Evolutionary conservation across 352 stramenopile genomes (phyloP).

Genomic region (Globisporangium paddicum): DNA sequence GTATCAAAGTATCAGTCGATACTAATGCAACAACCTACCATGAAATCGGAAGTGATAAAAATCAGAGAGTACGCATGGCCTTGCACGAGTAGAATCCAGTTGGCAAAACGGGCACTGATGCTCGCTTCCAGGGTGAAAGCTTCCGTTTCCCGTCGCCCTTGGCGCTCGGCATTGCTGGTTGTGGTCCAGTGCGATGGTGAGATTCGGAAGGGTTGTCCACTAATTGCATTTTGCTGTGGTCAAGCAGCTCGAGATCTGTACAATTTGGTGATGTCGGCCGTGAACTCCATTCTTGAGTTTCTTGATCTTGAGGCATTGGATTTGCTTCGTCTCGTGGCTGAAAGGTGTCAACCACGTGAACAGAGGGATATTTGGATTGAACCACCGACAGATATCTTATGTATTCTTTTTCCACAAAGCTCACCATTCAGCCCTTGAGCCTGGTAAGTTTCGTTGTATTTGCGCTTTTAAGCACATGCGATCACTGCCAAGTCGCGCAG

Average conservation of each 20-base stretch:
- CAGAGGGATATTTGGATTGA: too few relatives aligned
- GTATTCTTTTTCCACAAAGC: background rate
- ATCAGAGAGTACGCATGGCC: constrained; percentile 19
- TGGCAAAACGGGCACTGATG: constrained; percentile 52
- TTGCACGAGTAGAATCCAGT: constrained; percentile 47
- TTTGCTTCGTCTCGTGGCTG: background rate
- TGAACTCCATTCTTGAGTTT: background rate
- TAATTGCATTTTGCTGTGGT: background rate
- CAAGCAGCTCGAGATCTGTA: background rate
- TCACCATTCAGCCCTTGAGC: background rate
- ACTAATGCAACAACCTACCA: background rate
- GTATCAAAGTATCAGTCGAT: constrained; percentile 1
- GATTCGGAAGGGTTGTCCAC: background rate
- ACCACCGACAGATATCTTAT: too few relatives aligned
- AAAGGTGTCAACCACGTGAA: too few relatives aligned
- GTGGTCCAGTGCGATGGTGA: constrained; percentile 3
- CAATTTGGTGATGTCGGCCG: background rate
- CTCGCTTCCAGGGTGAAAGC: constrained; percentile 46
- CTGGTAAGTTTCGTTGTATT: background rate
- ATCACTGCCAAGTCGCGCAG: background rate
- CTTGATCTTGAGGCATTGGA: background rate
- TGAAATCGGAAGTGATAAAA: background rate
- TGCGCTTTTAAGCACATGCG: background rate
- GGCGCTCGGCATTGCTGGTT: background rate
- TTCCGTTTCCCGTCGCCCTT: constrained; percentile 19